phyloP scores from a whole-genome alignment of 805 yeast species.

The Spathaspora arborariae region DNA sequence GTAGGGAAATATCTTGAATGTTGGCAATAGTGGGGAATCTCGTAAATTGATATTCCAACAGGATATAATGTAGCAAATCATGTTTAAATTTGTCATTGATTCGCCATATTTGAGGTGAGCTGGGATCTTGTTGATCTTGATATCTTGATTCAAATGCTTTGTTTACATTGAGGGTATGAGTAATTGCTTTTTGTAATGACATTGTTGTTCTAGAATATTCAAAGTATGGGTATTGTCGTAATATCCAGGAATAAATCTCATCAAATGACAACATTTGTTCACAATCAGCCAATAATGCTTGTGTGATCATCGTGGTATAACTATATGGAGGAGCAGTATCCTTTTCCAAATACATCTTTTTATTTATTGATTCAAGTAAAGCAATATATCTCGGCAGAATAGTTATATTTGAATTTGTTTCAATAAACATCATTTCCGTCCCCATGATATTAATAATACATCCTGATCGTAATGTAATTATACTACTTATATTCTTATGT shows the following conservation, averaged over 20 bases:
- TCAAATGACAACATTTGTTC: not conserved
- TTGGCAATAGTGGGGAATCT: not conserved
- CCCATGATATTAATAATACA: not conserved
- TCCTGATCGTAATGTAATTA: not conserved
- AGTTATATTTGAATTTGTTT: not conserved
- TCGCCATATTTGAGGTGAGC: not conserved
- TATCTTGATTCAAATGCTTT: not conserved
- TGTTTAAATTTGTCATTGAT: not conserved
- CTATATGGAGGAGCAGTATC: not conserved
- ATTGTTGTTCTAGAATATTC: not conserved
- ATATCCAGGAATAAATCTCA: not conserved
- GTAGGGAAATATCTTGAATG: not conserved
- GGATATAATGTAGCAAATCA: not conserved
- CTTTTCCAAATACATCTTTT: not conserved
- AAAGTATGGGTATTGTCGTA: not conserved
- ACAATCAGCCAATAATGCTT: not conserved
- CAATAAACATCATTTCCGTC: not conserved
- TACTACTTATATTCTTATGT: not conserved
- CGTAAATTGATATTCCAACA: not conserved
- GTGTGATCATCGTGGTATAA: not conserved
- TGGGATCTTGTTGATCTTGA: not conserved
- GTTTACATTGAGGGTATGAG: not conserved
- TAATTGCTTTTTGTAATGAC: not conserved
- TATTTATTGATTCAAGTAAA: not conserved
- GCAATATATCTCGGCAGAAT: not conserved